phyloP scores from a whole-genome alignment of 2,329 filamentous ascomycete genomes.

The Diaporthe sp. region DNA sequence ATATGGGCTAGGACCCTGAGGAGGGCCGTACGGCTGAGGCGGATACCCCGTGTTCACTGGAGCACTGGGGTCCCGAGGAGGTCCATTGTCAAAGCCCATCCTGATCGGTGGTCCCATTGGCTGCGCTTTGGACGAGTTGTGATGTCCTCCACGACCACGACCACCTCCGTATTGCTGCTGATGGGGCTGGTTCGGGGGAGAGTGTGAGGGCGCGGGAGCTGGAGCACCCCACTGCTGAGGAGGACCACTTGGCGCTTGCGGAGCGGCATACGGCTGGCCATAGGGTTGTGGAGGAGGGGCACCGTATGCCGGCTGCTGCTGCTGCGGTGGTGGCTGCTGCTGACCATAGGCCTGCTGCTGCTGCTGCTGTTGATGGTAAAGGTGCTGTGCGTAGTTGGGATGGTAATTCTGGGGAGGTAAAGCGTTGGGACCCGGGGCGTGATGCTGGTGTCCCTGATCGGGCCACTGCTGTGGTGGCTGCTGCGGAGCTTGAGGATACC shows the following conservation, averaged over 20 bases:
- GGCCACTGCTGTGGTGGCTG: constrained; percentile 57
- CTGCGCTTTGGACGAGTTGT: constrained; percentile 51
- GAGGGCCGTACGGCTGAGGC: constrained; percentile 48
- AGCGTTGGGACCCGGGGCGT: constrained; percentile 59
- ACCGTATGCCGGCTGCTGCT: constrained; percentile 47
- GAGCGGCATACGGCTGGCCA: constrained; percentile 48
- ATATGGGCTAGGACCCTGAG: constrained; percentile 43
- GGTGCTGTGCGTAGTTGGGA: constrained; percentile 69
- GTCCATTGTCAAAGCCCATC: constrained; percentile 63
- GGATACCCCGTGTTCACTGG: constrained; percentile 60
- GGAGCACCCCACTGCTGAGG: constrained; percentile 57
- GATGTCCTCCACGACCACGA: constrained; percentile 55
- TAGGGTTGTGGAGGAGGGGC: constrained; percentile 48
- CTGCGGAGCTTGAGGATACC: constrained; percentile 54
- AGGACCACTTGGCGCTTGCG: constrained; percentile 49
- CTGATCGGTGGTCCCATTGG: constrained; percentile 68
- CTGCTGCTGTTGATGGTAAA: constrained; percentile 58
- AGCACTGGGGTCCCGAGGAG: constrained; percentile 56
- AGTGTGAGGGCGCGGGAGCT: constrained; percentile 46
- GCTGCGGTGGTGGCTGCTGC: constrained; percentile 49
- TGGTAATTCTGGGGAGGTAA: constrained; percentile 69
- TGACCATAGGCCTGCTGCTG: constrained; percentile 52
- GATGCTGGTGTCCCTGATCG: constrained; percentile 49
- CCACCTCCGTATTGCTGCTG: constrained; percentile 57
- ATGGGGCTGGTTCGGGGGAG: constrained; percentile 48